Evolutionary conservation across 2,329 filamentous ascomycete species (phyloP), one percentile per base, ranked within the genome.

Genomic region (Colletotrichum tamarilloi): DNA sequence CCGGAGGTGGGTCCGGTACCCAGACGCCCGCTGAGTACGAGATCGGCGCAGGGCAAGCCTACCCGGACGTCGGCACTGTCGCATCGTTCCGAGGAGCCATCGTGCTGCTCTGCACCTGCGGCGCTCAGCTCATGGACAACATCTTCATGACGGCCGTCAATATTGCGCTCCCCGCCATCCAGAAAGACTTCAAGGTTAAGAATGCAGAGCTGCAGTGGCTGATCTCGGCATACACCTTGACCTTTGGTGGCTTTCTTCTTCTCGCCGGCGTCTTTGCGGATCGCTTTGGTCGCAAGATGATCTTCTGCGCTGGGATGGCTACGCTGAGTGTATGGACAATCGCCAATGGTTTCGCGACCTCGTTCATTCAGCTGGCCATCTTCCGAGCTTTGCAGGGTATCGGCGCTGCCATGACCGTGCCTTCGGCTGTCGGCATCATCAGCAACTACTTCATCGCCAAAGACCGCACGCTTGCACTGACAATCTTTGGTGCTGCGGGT

Each of bases 371-470:
- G 38, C 52, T 72, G 8, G 66, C 69, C 2, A 72, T 72, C 14
- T 72, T 72, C 65, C 57, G 69, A 14, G 69, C 69, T 8, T 35
- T 72, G 3, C 69, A 72, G 5, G 69, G 69, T 2, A 63, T 72
- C 14, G 69, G 69, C 12, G 69, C 69, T 5, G 69, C 69, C 95
- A 99, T 99, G 97, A 92, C 95, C 73, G 93, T 93, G 0, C 95
- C 96, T 0, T 94, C 94, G 0, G 91, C 92, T 0, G 84, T 97
- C 46, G 92, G 95, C 66, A 87, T 98, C 70, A 72, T 72, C 65
- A 72, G 69, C 69, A 72, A 72, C 65, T 72, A 72, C 53, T 72
- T 72, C 9, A 30, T 72, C 24, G 49, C 69, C 1, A 63, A 63
- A 24, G 69, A 72, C 42, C 65, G 65, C 11, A 72, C 69, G 8